Conservation (phyloP, 345 rosid genomes). For the Eucalyptus erythrocorys region DNA sequence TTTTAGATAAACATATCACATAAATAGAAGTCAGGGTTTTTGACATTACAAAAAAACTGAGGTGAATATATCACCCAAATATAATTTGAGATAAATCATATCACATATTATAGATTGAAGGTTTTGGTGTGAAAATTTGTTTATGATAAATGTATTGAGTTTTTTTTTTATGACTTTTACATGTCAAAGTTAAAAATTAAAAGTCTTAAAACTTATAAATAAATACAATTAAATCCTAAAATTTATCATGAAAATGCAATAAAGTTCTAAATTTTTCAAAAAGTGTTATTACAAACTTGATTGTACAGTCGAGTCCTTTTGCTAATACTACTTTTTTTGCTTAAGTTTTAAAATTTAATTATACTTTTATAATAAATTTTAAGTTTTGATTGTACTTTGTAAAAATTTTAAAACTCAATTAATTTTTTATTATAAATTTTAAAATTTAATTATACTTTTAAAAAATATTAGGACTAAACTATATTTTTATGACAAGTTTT, state of each 20-base stretch:
- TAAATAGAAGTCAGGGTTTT: background rate
- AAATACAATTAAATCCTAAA: fast-evolving
- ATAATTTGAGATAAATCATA: too few species aligned
- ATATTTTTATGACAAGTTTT: too few species aligned
- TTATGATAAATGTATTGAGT: too few species aligned
- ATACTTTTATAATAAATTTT: fast-evolving
- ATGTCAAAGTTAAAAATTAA: too few species aligned
- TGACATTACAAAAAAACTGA: too few species aligned
- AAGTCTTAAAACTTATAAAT: too few species aligned
- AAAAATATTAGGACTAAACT: too few species aligned
- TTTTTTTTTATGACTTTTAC: too few species aligned
- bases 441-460: background rate
- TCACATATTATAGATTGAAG: fast-evolving
- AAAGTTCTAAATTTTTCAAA: fast-evolving
- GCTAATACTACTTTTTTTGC: fast-evolving
- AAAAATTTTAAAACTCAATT: fast-evolving
- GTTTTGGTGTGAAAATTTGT: too few species aligned
- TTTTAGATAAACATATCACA: fast-evolving
- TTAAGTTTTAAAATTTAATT: fast-evolving
- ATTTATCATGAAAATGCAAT: background rate
- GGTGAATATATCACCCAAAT: fast-evolving
- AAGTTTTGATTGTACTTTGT: fast-evolving
- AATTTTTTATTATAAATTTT: too few species aligned
- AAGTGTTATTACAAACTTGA: fast-evolving
- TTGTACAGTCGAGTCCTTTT: fast-evolving